Conservation (phyloP, 306 rosid species). For the Pachyrhizus erosus region DNA sequence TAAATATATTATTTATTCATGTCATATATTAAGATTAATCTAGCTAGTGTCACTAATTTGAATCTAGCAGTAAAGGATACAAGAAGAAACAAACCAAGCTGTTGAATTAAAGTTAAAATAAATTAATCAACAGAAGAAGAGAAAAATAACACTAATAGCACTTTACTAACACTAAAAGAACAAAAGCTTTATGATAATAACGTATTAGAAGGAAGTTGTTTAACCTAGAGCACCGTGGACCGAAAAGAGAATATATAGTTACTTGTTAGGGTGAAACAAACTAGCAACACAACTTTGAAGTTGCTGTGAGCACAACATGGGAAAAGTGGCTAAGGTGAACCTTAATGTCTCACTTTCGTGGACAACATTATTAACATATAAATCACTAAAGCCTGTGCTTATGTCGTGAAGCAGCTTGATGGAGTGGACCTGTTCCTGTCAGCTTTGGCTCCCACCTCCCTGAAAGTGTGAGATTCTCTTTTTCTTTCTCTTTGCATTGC, state of each 20-base stretch:
- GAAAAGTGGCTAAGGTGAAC: constrained; percentile 8
- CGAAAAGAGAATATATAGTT: constrained; percentile 6
- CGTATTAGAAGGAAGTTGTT: not conserved
- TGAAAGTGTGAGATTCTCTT: not conserved
- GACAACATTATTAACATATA: constrained; percentile 40
- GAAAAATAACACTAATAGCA: not conserved
- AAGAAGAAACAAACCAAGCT: not conserved
- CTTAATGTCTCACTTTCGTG: constrained; percentile 39
- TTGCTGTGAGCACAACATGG: constrained; percentile 7
- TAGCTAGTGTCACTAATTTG: not conserved
- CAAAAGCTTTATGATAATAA: not conserved
- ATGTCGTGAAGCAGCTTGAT: constrained; percentile 12
- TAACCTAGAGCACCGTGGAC: not conserved
- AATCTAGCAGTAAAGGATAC: not conserved
- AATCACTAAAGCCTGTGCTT: constrained; percentile 44
- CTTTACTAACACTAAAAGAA: not conserved
- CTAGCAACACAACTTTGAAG: not conserved
- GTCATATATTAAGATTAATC: not conserved
- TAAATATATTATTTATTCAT: not conserved
- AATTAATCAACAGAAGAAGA: not conserved
- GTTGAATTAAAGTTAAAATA: no score
- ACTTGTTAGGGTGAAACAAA: constrained; percentile 13
- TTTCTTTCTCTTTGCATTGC: not conserved
- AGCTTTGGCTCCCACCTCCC: constrained; percentile 9
- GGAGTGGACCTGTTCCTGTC: constrained; percentile 18